Evolutionary conservation across 2,329 filamentous ascomycete species (phyloP).

Genomic region (Xylariales sp.): DNA sequence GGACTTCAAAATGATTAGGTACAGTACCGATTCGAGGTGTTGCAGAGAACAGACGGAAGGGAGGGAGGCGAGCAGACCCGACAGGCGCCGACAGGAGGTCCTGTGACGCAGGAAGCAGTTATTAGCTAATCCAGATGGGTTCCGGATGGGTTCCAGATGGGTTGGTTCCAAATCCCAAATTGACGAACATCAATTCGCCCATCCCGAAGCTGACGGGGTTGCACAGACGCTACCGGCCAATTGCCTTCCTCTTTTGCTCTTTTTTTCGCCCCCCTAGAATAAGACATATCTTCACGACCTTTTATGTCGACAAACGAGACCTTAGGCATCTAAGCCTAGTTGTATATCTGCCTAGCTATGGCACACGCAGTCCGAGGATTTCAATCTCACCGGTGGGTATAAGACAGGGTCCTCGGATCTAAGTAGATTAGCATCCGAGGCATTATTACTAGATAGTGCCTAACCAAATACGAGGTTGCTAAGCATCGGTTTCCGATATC

Average conservation of each 20-base stretch:
- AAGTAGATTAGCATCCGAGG: not conserved
- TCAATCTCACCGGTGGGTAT: too few species aligned
- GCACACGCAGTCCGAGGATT: too few species aligned
- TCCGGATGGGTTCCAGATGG: too few species aligned
- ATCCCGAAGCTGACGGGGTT: constrained; percentile 22
- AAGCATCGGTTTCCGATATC: not conserved
- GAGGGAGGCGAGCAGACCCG: not conserved
- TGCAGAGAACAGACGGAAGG: not conserved
- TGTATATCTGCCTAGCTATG: too few species aligned
- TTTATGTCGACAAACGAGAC: not conserved
- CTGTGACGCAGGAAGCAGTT: too few species aligned
- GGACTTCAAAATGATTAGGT: constrained; percentile 3
- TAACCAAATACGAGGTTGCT: not conserved
- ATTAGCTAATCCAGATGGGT: too few species aligned
- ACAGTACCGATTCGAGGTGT: constrained; percentile 1
- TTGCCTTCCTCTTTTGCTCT: constrained; percentile 26
- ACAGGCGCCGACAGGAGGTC: too few species aligned
- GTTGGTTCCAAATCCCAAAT: not conserved
- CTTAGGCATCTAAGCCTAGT: not conserved
- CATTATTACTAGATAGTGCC: not conserved
- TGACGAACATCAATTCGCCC: constrained; percentile 17
- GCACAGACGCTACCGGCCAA: constrained; percentile 5
- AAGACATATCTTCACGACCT: not conserved
- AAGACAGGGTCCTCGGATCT: not conserved
- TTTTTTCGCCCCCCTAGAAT: constrained; percentile 4